Base-by-base conservation (phyloP, 495 filamentous ascomycete genomes). In the Penicillium fimorum region DNA sequence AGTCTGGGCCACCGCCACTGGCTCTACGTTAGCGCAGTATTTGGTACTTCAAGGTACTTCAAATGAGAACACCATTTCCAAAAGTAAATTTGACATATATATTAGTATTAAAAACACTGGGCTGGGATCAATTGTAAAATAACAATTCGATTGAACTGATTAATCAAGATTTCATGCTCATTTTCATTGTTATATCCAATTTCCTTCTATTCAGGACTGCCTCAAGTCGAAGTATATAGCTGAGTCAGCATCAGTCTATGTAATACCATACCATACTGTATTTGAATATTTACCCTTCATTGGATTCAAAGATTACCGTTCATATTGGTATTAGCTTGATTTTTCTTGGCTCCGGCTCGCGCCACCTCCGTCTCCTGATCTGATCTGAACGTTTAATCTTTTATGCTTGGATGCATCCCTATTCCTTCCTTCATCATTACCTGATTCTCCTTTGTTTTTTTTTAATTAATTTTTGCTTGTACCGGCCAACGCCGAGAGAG, bases 281-380 rank as follows among this genome's bases (percentile, higher is more conserved):
- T 35, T 24, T 13, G 0, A 13, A 4, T 2, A 0, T 1, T 9
- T 47, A 17, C 8, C 7, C 11, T 3, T 0, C 6, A 18, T 17
- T 3, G 20, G 13, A 4, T 1, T 29, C 25, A 40, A 27, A 20
- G 2, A n/a, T 30, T 48, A 49, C 44, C 22, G 45, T 49, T 0
- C 10, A 27, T 8, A 17, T 32, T 7, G 22, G 5, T 22, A 24
- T 22, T n/a, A 7, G 8, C 5, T 22, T 32, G 27, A 11, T 29
- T 9, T 4, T 29, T 32, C 35, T 22, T 35, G 35, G 42, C 30
- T 41, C 59, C 50, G 59, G 44, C 56, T 59, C 56, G 57, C 60
- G 59, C 59, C 59, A 58, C 59, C 52, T 54, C 49, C 46, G 29
- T 57, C 59, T 62, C 59, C 59, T 62, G 56, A 59, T 59, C 32